A percentile compares a stretch with the other conserved stretches of the same genome.
phyloP scores from a whole-genome alignment of 768 basidiomycete genomes.

The Panellus pusillus region DNA sequence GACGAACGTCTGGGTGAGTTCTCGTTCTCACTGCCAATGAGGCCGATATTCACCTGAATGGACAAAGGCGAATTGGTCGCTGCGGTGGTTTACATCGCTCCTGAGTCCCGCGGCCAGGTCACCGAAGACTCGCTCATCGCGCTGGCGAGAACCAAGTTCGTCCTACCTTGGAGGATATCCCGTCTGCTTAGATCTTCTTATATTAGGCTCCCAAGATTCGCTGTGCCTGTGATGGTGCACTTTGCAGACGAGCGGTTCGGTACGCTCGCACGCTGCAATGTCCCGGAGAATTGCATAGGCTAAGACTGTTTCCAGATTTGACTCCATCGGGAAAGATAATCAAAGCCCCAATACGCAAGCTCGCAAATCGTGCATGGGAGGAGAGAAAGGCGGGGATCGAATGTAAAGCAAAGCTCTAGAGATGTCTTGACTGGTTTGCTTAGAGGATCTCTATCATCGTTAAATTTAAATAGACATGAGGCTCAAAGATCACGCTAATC shows the following conservation, averaged over 20 bases:
- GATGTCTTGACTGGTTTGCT: too few relatives aligned
- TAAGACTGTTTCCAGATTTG: slow-evolving; percentile 36
- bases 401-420: slow-evolving; percentile 1
- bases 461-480: too few relatives aligned
- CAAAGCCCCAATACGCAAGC: slow-evolving; percentile 48
- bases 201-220: slow-evolving; percentile 52
- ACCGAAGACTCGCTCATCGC: slow-evolving; percentile 50
- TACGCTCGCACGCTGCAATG: slow-evolving; percentile 26
- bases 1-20: slow-evolving; percentile 61
- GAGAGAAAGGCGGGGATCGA: slow-evolving; percentile 22
- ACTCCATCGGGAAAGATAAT: slow-evolving; percentile 62
- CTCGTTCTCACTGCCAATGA: not conserved
- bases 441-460: too few relatives aligned
- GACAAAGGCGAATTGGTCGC: slow-evolving; percentile 45
- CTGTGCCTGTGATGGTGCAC: slow-evolving; percentile 63
- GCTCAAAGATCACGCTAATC: too few relatives aligned
- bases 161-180: slow-evolving; percentile 14
- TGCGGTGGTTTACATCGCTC: slow-evolving; percentile 51
- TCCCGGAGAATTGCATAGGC: not conserved
- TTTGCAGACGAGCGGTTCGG: slow-evolving; percentile 47
- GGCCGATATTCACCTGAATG: not conserved
- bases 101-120: slow-evolving; percentile 43
- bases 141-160: slow-evolving; percentile 44
- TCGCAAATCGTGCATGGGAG: slow-evolving; percentile 46
- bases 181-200: not conserved